A percentile compares a stretch with the other conserved stretches of the same genome.
phyloP scores from a whole-genome alignment of 2,329 filamentous ascomycete genomes.

The Calonectria honghensis region DNA sequence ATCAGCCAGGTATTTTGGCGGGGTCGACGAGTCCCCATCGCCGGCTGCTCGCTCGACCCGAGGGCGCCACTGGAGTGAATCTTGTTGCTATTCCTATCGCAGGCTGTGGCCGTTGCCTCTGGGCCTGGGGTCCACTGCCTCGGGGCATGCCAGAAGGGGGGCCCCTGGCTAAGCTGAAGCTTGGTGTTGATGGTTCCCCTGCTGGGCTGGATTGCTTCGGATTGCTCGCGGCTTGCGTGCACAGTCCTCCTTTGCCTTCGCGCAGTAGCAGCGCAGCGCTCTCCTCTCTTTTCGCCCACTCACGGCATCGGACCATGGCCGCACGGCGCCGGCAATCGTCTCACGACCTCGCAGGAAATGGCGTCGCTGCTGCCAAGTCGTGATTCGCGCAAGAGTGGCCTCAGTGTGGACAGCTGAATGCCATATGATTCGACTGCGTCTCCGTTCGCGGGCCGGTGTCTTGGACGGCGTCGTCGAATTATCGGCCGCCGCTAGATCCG shows the following conservation, averaged over 20 bases:
- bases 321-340: constrained; percentile 22
- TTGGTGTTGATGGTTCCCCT: constrained; percentile 21
- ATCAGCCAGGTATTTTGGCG: constrained; percentile 47
- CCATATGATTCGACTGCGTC: constrained; percentile 35
- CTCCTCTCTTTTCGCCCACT: constrained; percentile 1
- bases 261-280: neutral
- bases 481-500: constrained; percentile 33
- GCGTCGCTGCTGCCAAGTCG: constrained; percentile 24
- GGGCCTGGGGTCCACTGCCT: constrained; percentile 19
- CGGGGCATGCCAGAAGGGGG: constrained; percentile 19
- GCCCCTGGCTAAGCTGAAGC: constrained; percentile 25
- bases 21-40: constrained; percentile 25
- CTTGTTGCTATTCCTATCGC: constrained; percentile 45
- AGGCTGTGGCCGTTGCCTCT: constrained; percentile 29
- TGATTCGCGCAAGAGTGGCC: constrained; percentile 31
- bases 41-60: constrained; percentile 10
- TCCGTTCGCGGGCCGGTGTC: constrained; percentile 33
- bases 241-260: constrained; percentile 15
- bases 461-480: constrained; percentile 34
- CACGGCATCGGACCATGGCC: constrained; percentile 10
- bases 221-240: neutral
- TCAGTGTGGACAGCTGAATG: constrained; percentile 10
- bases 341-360: constrained; percentile 17
- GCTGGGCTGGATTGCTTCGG: constrained; percentile 6
- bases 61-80: constrained; percentile 17